Evolutionary conservation across 257 asterid species (phyloP).

Genomic region (Verbascum thapsus): DNA sequence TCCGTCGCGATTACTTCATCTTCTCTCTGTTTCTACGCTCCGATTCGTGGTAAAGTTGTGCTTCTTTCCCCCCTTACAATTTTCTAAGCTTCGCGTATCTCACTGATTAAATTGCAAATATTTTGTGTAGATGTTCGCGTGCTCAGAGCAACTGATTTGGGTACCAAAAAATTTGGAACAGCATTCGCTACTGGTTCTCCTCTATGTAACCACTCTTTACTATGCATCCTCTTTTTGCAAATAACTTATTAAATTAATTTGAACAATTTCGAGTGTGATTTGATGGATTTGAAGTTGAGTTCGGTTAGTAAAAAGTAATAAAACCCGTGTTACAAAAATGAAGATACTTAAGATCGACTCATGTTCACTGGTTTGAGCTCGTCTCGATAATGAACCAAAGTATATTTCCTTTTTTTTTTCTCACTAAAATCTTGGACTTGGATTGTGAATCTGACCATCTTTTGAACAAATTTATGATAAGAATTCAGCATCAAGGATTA

Average conservation of each 20-base stretch:
- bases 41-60: conserved; percentile 36
- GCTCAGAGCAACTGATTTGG: conserved; percentile 19
- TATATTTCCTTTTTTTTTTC: background rate
- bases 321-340: no score
- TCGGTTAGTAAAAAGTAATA: no score
- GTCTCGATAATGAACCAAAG: background rate
- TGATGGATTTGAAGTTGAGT: background rate
- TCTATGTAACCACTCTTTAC: conserved; percentile 28
- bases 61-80: background rate
- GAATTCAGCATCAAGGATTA: conserved; percentile 3
- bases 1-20: conserved; percentile 33
- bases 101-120: background rate
- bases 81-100: background rate
- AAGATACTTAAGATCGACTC: no score
- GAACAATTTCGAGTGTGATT: background rate
- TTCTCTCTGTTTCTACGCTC: conserved; percentile 40
- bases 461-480: no score
- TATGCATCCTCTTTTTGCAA: background rate
- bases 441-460: background rate
- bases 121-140: conserved; percentile 40
- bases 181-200: conserved; percentile 36
- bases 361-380: no score
- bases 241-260: background rate
- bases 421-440: background rate
- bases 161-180: conserved; percentile 29